Base-by-base conservation (phyloP, 139 green algal genomes). In the Choricystis sp. region DNA sequence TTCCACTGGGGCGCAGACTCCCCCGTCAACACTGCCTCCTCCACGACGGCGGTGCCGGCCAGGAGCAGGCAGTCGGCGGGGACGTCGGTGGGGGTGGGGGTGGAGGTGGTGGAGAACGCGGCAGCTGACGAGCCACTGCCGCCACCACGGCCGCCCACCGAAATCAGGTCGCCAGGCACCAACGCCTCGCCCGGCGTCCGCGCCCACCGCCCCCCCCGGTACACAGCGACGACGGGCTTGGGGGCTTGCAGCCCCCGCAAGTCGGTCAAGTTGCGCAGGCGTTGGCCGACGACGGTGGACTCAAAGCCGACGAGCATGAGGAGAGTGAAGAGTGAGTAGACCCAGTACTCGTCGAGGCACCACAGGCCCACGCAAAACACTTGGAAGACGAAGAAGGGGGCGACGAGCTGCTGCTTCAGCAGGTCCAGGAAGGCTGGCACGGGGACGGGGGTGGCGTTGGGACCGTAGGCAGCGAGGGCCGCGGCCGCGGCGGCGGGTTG, bases 301-400 rank as follows among this genome's bases (percentile, higher is more conserved):
- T 98, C 92, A 74, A 98, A 98, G 59, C 86, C 83, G 52, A 97
- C 77, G 29, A 98, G 85, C 91, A 98, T 98, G 76, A 84, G 75
- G 16, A 98, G 82, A 22, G 92, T 98, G 79, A 98, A 97, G n/a
- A 96, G 64, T 2, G 89, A 96, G 82, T 97, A 98, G 77, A 96
- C 88, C 79, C 83, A 89, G 79, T 94, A 95, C 56, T 94, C 86
- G 62, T 98, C 91, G 26, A 97, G 69, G 52, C 81, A 86, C 91
- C 91, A 97, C 31, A 98, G 83, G 30, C 69, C 71, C 1, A 97
- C 89, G 66, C 91, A 98, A 62, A 97, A 96, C 9, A 94, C 82
- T 78, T 96, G 90, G 73, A 92, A 98, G 59, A 89, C 80, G 66
- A 98, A 98, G 80, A 98, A 98, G 1, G 92, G 92, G 52, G 89